Evolutionary conservation across 164 flowering plant species (phyloP).

Genomic region (Sextonia rubra): DNA sequence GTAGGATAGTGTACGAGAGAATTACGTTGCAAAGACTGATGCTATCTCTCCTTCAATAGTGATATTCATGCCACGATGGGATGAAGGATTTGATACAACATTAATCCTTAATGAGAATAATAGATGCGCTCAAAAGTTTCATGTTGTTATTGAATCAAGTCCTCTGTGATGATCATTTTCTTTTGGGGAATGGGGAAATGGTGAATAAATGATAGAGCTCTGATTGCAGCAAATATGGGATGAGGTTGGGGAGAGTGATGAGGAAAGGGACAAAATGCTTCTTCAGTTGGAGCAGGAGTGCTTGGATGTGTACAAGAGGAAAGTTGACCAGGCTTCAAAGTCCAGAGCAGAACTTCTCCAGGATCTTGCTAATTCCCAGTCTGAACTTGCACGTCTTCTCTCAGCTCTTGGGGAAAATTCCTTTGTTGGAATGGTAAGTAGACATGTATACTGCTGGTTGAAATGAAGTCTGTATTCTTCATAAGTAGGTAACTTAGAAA

Average conservation of each 20-base stretch:
- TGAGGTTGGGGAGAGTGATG: constrained; percentile 94
- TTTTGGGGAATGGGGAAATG: background rate
- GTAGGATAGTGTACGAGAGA: no score
- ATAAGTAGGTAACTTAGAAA: background rate
- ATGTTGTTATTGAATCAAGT: background rate
- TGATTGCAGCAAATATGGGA: constrained; percentile 87
- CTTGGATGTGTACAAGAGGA: constrained; percentile 91
- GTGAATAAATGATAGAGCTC: background rate
- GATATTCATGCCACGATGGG: no score
- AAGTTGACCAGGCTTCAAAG: constrained; percentile 82
- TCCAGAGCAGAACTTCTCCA: constrained; percentile 84
- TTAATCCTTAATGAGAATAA: no score
- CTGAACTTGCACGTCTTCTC: constrained; percentile 63
- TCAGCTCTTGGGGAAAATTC: constrained; percentile 84
- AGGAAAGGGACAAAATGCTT: constrained; percentile 84
- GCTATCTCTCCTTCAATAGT: no score
- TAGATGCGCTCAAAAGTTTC: background rate
- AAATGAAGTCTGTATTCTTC: background rate
- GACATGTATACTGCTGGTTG: background rate
- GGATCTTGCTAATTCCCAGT: constrained; percentile 66
- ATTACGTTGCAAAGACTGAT: no score
- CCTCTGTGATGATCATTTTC: background rate
- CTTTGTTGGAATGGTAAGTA: constrained; percentile 63
- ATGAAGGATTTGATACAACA: no score
- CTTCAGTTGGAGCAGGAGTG: constrained; percentile 94